phyloP scores from a whole-genome alignment of 257 asterid genomes.

The Scutellaria galericulata region DNA sequence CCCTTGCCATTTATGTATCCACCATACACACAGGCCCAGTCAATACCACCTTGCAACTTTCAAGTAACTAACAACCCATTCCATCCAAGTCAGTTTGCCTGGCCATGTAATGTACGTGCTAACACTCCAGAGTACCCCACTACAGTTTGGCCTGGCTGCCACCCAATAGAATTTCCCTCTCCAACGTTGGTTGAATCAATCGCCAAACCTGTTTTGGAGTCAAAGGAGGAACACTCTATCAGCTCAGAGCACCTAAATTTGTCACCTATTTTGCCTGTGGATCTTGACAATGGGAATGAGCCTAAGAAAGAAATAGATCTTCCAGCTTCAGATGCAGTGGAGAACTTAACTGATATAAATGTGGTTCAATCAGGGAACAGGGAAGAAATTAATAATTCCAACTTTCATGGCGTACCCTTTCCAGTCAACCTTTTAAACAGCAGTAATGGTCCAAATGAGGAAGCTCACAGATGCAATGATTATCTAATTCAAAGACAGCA shows the following conservation, averaged over 20 bases:
- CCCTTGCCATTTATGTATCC: slow-evolving; percentile 89
- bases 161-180: slow-evolving; percentile 69
- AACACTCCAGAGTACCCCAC: slow-evolving; percentile 66
- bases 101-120: slow-evolving; percentile 75
- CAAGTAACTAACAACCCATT: slow-evolving; percentile 68
- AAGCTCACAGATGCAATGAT: slow-evolving; percentile 41
- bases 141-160: slow-evolving; percentile 78
- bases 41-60: slow-evolving; percentile 63
- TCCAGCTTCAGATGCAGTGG: slow-evolving; percentile 63
- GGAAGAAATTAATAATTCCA: slow-evolving; percentile 46
- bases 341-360: slow-evolving; percentile 46
- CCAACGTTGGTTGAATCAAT: slow-evolving; percentile 68
- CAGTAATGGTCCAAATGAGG: slow-evolving; percentile 50
- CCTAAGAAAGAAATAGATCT: slow-evolving; percentile 61
- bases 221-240: slow-evolving; percentile 53
- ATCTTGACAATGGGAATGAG: slow-evolving; percentile 64
- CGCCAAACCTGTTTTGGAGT: slow-evolving; percentile 48
- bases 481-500: slow-evolving; percentile 52
- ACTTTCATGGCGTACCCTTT: slow-evolving; percentile 43
- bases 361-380: slow-evolving; percentile 46
- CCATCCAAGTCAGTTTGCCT: slow-evolving; percentile 76
- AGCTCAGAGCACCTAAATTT: slow-evolving; percentile 55
- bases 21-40: slow-evolving; percentile 73
- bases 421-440: slow-evolving; percentile 45
- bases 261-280: slow-evolving; percentile 59